These are phyloP conservation scores for Lactarius hengduanensis DNA, from an alignment of 768 basidiomycete genomes.

Conservation along the genomic window DNA sequence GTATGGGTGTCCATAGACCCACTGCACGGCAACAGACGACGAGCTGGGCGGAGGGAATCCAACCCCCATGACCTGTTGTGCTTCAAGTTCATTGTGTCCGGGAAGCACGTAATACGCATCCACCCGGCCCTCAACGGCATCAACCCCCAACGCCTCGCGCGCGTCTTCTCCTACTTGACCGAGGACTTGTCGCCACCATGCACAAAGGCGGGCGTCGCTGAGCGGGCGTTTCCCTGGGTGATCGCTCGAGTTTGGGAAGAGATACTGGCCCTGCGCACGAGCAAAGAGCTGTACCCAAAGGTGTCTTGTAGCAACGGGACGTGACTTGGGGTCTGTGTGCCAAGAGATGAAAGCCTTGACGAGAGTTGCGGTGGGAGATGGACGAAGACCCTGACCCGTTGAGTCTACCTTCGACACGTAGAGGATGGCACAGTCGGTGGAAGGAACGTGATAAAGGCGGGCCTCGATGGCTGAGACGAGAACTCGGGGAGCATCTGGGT, in stretches of 20 bases:
- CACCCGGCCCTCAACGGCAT: slow-evolving; percentile 32
- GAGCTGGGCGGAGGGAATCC: slow-evolving; percentile 31
- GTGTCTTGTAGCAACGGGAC: slow-evolving; percentile 4
- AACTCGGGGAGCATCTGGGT: slow-evolving; percentile 50
- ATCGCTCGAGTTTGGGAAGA: slow-evolving; percentile 87
- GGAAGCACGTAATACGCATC: slow-evolving; percentile 66
- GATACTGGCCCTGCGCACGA: slow-evolving; percentile 89
- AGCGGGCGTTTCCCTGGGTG: slow-evolving; percentile 68
- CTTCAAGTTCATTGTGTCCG: slow-evolving; percentile 67
- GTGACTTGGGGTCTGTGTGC: slow-evolving; percentile 36
- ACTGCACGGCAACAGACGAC: slow-evolving; percentile 35
- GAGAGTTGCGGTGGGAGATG: slow-evolving; percentile 69
- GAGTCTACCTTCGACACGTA: slow-evolving; percentile 96
- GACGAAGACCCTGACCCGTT: slow-evolving; percentile 67
- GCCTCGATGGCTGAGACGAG: slow-evolving; percentile 76
- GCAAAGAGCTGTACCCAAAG: slow-evolving; percentile 41
- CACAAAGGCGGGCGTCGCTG: slow-evolving; percentile 75
- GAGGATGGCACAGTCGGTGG: slow-evolving; percentile 3
- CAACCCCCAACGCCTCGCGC: slow-evolving; percentile 30
- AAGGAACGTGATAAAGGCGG: slow-evolving; percentile 41
- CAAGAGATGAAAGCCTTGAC: slow-evolving; percentile 59
- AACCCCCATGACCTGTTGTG: slow-evolving; percentile 52
- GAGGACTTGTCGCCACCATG: slow-evolving; percentile 89
- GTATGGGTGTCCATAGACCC: slow-evolving; percentile 85
- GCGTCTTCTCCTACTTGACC: slow-evolving; percentile 49